Evolutionary conservation across 352 stramenopile species (phyloP), one percentile per base, ranked within the genome.

Genomic region (Pythium chondricola): DNA sequence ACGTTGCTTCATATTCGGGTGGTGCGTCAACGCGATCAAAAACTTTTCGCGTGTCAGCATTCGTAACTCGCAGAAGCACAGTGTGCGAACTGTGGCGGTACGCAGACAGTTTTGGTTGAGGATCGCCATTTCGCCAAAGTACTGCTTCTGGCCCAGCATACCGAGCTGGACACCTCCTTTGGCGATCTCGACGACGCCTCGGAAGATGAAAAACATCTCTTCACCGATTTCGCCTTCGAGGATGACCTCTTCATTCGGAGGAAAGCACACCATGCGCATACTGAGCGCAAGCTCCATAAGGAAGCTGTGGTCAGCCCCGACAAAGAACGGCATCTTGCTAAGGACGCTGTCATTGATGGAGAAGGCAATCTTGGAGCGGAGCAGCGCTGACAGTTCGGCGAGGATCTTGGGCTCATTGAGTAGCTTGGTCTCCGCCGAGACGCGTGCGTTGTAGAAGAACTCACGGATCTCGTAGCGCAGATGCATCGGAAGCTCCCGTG

Each of bases 121-220:
- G 37, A 90, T 87, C 37, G 78, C 78, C 78, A 90, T 90, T 41
- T 90, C 78, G 22, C 78, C 78, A 60, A 90, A 90, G 62, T 90
- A 90, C 59, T 90, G 78, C 45, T 88, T 87, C 49, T 90, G 67
- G 20, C 73, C 74, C 2, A 90, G 64, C 17, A 90, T 53, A 2
- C 75, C 73, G 4, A 90, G 65, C 54, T 90, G 78, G 24, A 71
- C 41, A 14, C 63, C 72, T 10, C 63, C 68, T 43, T 81, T 71
- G 26, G 81, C 56, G 24, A 90, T 74, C 55, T 90, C 78, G 27
- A 88, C 78, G 8, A 82, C 75, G 2, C 78, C 78, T 3, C 78
- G 74, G 53, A 88, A 91, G 56, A 90, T 90, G 56, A 88, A 90
- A 48, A 90, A 90, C 79, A 90, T 90, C 45, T 90, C 79, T 51